Evolutionary conservation across 331 rosid genomes (phyloP).

Genomic region (Prunus yedoensis): DNA sequence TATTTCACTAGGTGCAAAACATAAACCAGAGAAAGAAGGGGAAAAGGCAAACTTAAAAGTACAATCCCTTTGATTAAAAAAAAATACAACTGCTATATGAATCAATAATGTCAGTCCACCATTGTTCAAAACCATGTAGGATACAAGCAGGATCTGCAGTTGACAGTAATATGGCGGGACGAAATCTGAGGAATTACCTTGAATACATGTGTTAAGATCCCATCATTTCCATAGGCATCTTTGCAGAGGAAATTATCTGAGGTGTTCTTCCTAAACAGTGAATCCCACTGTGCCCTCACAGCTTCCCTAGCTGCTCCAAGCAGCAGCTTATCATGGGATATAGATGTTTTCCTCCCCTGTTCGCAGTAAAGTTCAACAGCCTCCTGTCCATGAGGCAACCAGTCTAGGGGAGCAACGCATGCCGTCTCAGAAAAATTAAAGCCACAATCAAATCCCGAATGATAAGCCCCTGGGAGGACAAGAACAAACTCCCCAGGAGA

Average conservation of each 20-base stretch:
- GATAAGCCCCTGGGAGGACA: slow-evolving; percentile 69
- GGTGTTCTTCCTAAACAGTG: slow-evolving; percentile 39
- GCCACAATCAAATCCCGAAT: slow-evolving; percentile 82
- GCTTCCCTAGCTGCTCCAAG: slow-evolving; percentile 82
- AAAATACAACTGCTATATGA: not conserved
- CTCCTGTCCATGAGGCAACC: slow-evolving; percentile 78
- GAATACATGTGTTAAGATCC: slow-evolving; percentile 53
- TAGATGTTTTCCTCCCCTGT: slow-evolving; percentile 55
- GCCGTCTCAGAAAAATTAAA: slow-evolving; percentile 73
- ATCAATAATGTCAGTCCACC: not conserved
- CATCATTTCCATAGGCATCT: slow-evolving; percentile 49
- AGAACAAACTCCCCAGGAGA: slow-evolving; percentile 75
- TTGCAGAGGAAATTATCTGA: slow-evolving; percentile 44
- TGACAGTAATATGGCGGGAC: not conserved
- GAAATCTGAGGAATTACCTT: slow-evolving; percentile 41
- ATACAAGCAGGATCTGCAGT: slow-evolving; percentile 10
- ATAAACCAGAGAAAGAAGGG: slow-evolving; percentile 13
- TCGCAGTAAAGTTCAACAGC: slow-evolving; percentile 56
- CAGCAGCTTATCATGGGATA: slow-evolving; percentile 77
- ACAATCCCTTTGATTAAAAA: not conserved
- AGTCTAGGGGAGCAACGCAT: slow-evolving; percentile 76
- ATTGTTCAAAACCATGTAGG: not conserved
- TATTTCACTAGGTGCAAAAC: not conserved
- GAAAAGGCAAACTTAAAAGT: not conserved
- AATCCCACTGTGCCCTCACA: slow-evolving; percentile 75